Base-by-base conservation (phyloP, 2,329 filamentous ascomycete genomes). In the Colletotrichum ledebouriae region DNA sequence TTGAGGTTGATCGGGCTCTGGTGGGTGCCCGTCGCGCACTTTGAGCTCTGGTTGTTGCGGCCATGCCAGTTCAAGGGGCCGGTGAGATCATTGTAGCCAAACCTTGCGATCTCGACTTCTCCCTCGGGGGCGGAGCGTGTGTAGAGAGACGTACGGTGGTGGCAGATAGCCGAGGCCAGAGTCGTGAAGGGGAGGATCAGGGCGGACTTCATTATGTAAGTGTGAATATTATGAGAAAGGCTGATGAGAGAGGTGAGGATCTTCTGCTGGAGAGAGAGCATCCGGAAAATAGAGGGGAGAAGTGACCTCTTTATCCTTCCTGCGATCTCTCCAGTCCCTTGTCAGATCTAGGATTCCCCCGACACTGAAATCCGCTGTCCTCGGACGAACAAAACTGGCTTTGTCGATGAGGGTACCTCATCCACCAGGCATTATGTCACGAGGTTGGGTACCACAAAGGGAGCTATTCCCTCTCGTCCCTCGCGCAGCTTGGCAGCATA, bases 1-100 rank as follows among this genome's bases (percentile, higher is more conserved):
- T 74, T 77, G 70, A 89, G 76, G 74, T 87, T 83, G 75, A 89
- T 87, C 60, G 87, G 87, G 0, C 86, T 88, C 75, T 89, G 87
- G 59, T 80, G 76, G 13, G 72, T 79, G 41, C 87, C 86, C 2
- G 74, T 76, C 44, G 81, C 82, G 74, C 87, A 89, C 11, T 78
- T 74, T 10, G 74, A 73, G 75, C 87, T 86, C 25, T 70, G 70
- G 15, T 78, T 76, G 55, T 80, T 75, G 29, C 87, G 77, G 4
- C 76, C 77, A 42, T 83, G 80, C 86, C 86, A 89, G 75, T 84
- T 85, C 63, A 86, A 76, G 0, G 86, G 86, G 6, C 86, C 86
- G 44, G 77, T 73, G 4, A 75, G 61, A 56, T 78, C 78, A 37
- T 77, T 78, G 74, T 83, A 84, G 49, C 79, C 80, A 65, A 83